Evolutionary conservation across 2,329 filamentous ascomycete species (phyloP), one percentile per base, ranked within the genome.

Genomic region (Arthroderma sp.): DNA sequence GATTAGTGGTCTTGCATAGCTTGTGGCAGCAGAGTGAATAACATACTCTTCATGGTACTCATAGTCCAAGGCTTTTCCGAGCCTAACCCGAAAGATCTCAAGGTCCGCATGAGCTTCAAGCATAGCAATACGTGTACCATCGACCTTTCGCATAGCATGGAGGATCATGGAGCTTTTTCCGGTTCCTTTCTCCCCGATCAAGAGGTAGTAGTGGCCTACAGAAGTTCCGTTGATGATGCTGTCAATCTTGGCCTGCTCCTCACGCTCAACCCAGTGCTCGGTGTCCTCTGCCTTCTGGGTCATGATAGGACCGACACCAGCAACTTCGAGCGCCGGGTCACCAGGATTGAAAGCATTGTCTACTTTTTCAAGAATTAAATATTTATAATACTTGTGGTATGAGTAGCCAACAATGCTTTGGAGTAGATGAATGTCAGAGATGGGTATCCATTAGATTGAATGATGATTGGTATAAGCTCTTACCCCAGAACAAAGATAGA

Each of bases 121-220:
- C 86, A 98, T 94, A 53, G 88, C 83, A 38, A 89, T 82, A 22
- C 86, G 86, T 49, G 91, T 83, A 3, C 87, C 91, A 50, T 94
- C 77, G 45, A 88, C 82, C 62, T 93, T 93, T 44, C 82, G 80
- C 89, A 98, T 98, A 6, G 86, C 86, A 60, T 96, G 86, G 15
- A 98, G 73, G 56, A 98, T 68, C 91, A 98, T 96, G 53, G 85
- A 93, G 48, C 85, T 93, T 69, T 98, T 98, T 5, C 91, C 91
- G 0, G 86, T 93, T 4, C 91, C 91, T 66, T 98, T 96, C 59
- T 96, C 91, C 38, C 91, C 91, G 39, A 96, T 79, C 2, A 98
- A 70, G 2, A 98, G 73, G 63, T 91, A 85, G 58, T 98, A 98
- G 58, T 93, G 87, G 7, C 91, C 91, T 38, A 71, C 70, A 29